Conservation (phyloP, 2,329 filamentous ascomycete species). For the Alternaria solani region DNA sequence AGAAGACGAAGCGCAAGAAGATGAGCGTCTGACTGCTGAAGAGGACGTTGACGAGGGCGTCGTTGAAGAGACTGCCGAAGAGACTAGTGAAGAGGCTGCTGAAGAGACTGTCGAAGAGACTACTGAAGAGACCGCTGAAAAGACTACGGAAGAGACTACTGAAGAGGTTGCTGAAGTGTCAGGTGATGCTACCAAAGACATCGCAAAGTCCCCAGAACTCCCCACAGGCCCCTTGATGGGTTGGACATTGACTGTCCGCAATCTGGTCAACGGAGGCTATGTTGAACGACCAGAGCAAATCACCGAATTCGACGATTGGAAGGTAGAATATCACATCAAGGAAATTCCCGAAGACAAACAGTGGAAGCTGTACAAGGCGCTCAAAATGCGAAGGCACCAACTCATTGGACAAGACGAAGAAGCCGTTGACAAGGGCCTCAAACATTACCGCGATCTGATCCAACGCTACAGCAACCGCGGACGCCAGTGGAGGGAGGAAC, state of each 20-base stretch:
- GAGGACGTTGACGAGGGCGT: background rate
- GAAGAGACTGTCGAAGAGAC: conserved; percentile 5
- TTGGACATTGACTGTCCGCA: conserved; percentile 76
- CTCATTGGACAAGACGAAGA: conserved; percentile 52
- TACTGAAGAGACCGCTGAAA: background rate
- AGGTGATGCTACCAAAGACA: background rate
- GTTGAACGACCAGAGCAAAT: conserved; percentile 68
- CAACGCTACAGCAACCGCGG: conserved; percentile 64
- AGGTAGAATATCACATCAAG: conserved; percentile 77
- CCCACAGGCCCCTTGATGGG: conserved; percentile 62
- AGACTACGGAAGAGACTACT: background rate
- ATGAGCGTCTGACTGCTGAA: background rate
- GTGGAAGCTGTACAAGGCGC: conserved; percentile 39
- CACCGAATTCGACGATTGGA: conserved; percentile 65
- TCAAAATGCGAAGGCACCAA: conserved; percentile 64
- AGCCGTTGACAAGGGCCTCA: conserved; percentile 45
- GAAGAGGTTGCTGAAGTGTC: conserved; percentile 9
- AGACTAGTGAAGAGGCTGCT: background rate
- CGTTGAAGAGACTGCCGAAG: background rate
- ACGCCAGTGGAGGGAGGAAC: conserved; percentile 63
- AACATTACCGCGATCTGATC: conserved; percentile 58
- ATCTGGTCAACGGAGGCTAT: conserved; percentile 72
- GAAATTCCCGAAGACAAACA: conserved; percentile 55
- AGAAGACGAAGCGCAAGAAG: conserved; percentile 3
- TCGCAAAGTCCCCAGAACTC: background rate